Evolutionary conservation across 257 asterid species (phyloP), one percentile per base, ranked within the genome.

Genomic region (Lycium barbarum): DNA sequence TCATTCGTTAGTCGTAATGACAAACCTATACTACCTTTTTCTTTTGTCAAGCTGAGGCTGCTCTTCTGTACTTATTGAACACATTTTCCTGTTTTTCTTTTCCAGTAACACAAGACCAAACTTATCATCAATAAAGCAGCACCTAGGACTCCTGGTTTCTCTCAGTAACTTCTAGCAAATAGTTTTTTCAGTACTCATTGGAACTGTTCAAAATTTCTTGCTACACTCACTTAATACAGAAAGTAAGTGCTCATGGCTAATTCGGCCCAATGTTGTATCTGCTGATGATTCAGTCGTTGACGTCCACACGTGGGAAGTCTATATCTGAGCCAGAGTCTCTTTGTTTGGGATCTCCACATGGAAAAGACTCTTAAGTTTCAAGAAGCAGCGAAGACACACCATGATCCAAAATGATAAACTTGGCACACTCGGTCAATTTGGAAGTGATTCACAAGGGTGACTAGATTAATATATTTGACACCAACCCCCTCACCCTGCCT

Each of bases 281-380:
- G 58, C 57, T 72, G 58, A 43, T 72, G 80, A 72, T 45, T 72
- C 55, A 72, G 80, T 43, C 26, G 26, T 59, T 59, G 65, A 59
- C 3, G 33, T 14, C 6, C 61, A 55, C 61, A 55, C 14, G 61
- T 40, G 61, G 61, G 14, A 55, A 55, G 61, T 55, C 61, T 2
- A 40, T 40, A 40, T 40, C 17, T 18, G 15, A 20, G 55, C 55
- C 15, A 71, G 12, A 20, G 53, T 71, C 79, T 18, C 55, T 71
- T 71, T 71, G 57, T 18, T 71, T 43, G 79, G 79, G 15, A 43
- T 71, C 55, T 72, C 80, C 80, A 43, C 57, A n/a, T 72, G 18
- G 17, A 72, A 45, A 72, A 49, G 80, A 36, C 2, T 72, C 57
- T 10, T 10, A 72, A 43, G 33, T n/a, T 18, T 72, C 57, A 43